Evolutionary conservation across 257 asterid species (phyloP).

Genomic region (Lycium barbarum): DNA sequence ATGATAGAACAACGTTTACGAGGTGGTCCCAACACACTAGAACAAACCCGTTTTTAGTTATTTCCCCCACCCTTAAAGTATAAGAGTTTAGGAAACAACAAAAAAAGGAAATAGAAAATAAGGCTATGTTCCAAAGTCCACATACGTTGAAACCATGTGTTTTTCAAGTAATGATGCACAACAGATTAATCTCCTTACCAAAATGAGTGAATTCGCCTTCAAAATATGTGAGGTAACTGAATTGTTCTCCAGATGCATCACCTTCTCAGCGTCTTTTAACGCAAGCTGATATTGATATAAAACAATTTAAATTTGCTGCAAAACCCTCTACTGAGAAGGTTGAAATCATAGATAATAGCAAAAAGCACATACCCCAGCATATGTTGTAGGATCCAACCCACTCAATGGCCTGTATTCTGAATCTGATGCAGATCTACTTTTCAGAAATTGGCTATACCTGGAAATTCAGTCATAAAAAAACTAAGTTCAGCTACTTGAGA

Average conservation of each 20-base stretch:
- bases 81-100: slow-evolving; percentile 14
- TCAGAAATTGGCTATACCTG: slow-evolving; percentile 81
- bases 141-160: slow-evolving; percentile 18
- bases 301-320: slow-evolving; percentile 22
- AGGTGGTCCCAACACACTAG: not conserved
- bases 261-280: slow-evolving; percentile 89
- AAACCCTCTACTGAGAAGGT: slow-evolving; percentile 15
- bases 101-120: not conserved
- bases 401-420: slow-evolving; percentile 83
- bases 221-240: slow-evolving; percentile 63
- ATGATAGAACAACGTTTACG: not conserved
- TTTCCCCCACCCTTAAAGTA: not conserved
- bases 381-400: slow-evolving; percentile 92
- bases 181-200: slow-evolving; percentile 57
- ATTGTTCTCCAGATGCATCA: slow-evolving; percentile 57
- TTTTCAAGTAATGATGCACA: slow-evolving; percentile 19
- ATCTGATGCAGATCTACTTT: slow-evolving; percentile 73
- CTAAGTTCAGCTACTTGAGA: not conserved
- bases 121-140: slow-evolving; percentile 25
- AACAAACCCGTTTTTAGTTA: not conserved
- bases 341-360: slow-evolving; percentile 26
- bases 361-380: slow-evolving; percentile 72
- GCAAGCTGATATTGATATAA: slow-evolving; percentile 70
- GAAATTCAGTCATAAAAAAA: slow-evolving; percentile 25
- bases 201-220: slow-evolving; percentile 87